These are phyloP conservation scores for Diaporthe aspalathi DNA, from an alignment of 2,329 filamentous ascomycete genomes.

Conservation along the genomic window DNA sequence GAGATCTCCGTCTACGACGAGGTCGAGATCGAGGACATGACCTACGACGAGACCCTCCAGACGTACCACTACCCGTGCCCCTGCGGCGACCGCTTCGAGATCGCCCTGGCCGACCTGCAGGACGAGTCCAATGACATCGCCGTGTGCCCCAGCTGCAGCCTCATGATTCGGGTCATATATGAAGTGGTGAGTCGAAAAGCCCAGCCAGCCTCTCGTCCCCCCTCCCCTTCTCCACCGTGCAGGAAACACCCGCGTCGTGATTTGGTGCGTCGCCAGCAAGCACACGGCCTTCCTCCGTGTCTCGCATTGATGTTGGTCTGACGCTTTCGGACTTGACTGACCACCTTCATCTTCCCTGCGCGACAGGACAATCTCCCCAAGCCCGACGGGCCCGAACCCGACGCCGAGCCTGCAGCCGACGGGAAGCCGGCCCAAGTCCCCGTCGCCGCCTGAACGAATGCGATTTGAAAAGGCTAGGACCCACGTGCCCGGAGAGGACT, in stretches of 20 bases:
- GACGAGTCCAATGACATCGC: slow-evolving; percentile 89
- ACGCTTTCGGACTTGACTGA: not conserved
- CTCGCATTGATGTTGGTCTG: too few relatives aligned
- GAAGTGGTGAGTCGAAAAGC: slow-evolving; percentile 71
- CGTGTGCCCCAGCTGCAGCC: slow-evolving; percentile 96
- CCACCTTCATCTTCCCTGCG: not conserved
- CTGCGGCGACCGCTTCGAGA: slow-evolving; percentile 97
- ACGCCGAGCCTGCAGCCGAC: slow-evolving; percentile 46
- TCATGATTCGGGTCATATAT: slow-evolving; percentile 97
- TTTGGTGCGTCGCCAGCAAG: not conserved
- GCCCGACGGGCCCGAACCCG: slow-evolving; percentile 51
- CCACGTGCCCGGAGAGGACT: not conserved
- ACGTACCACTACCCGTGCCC: slow-evolving; percentile 97
- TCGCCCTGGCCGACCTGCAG: slow-evolving; percentile 82
- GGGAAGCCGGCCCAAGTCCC: slow-evolving; percentile 51
- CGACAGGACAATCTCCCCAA: slow-evolving; percentile 58
- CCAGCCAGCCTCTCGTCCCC: not conserved
- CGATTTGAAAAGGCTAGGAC: not conserved
- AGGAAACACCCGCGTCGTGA: not conserved
- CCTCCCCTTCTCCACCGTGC: not conserved
- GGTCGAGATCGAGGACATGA: slow-evolving; percentile 99
- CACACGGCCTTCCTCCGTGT: not conserved
- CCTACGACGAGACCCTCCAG: slow-evolving; percentile 82
- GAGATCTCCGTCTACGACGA: slow-evolving; percentile 88
- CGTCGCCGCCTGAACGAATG: slow-evolving; percentile 52